A percentile compares a stretch with the other conserved stretches of the same genome.
These are phyloP conservation scores for Exophiala sideris DNA, from an alignment of 2,329 filamentous ascomycete genomes.

Conservation along the genomic window DNA sequence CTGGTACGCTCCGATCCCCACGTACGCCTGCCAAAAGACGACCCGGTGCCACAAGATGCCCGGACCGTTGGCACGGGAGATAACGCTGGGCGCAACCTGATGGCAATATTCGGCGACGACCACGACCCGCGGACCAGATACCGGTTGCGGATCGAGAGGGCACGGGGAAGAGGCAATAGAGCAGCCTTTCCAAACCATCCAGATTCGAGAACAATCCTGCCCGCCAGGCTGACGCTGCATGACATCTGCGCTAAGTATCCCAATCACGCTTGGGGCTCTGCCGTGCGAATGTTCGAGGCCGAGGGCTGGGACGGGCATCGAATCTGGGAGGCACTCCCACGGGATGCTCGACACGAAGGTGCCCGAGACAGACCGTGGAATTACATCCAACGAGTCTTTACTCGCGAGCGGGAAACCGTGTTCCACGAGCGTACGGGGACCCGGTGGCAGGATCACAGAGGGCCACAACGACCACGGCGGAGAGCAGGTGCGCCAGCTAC, in stretches of 20 bases:
- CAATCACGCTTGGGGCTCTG: conserved; percentile 25
- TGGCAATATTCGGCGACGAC: conserved; percentile 15
- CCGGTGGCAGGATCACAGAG: neutral
- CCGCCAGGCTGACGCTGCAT: conserved; percentile 16
- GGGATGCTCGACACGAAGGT: conserved; percentile 3
- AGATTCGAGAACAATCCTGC: conserved; percentile 5
- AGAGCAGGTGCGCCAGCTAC: neutral
- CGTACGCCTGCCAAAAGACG: neutral
- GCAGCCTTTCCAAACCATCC: neutral
- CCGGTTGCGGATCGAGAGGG: neutral
- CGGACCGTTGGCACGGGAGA: conserved; percentile 1
- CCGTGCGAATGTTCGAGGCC: conserved; percentile 22
- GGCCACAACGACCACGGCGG: neutral
- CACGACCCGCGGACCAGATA: conserved; percentile 5
- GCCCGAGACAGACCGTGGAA: conserved; percentile 20
- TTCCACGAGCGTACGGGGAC: conserved; percentile 12
- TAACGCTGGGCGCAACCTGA: conserved; percentile 4
- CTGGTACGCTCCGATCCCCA: neutral
- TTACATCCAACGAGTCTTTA: conserved; percentile 23
- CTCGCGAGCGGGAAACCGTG: conserved; percentile 21
- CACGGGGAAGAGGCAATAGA: neutral
- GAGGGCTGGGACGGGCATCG: conserved; percentile 19
- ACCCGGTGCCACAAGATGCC: neutral
- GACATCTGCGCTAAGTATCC: conserved; percentile 21
- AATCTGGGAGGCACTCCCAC: conserved; percentile 21